Percentiles rank a stretch among this genome's conserved stretches.
phyloP scores from a whole-genome alignment of 2,329 filamentous ascomycete genomes.

The Colletotrichum karsti region DNA sequence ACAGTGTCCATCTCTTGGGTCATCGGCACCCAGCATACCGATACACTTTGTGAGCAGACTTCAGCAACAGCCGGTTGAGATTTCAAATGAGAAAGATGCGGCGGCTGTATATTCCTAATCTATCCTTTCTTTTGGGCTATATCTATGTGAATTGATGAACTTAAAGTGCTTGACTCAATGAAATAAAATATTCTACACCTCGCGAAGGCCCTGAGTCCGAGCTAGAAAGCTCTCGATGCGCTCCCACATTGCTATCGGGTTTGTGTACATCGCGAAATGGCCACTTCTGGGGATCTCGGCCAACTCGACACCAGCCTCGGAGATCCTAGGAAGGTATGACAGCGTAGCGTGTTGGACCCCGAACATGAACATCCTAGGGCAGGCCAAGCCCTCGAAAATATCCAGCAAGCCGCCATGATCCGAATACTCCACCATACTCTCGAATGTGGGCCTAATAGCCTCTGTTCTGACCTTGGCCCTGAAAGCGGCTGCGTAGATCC shows the following conservation, averaged over 20 bases:
- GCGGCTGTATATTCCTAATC: no score
- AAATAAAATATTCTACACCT: no score
- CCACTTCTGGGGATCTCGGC: slow-evolving; percentile 32
- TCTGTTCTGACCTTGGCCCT: slow-evolving; percentile 25
- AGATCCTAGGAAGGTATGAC: slow-evolving; percentile 26
- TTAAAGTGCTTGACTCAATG: no score
- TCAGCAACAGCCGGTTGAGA: no score
- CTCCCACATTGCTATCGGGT: slow-evolving; percentile 27
- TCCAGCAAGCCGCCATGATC: slow-evolving; percentile 30
- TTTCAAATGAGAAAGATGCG: no score
- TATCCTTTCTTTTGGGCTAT: no score
- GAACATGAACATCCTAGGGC: slow-evolving; percentile 32
- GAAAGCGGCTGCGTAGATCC: slow-evolving; percentile 29
- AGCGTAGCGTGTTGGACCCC: slow-evolving; percentile 27
- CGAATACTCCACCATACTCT: slow-evolving; percentile 35
- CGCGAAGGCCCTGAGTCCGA: not conserved
- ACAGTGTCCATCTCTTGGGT: slow-evolving; percentile 42
- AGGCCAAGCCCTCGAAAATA: slow-evolving; percentile 27
- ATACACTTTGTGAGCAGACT: slow-evolving; percentile 45
- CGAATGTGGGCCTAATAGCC: slow-evolving; percentile 33
- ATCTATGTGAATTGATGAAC: no score
- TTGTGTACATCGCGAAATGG: slow-evolving; percentile 38
- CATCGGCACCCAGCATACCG: slow-evolving; percentile 49
- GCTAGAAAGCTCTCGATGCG: not conserved
- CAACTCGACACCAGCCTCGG: slow-evolving; percentile 30